Conservation (phyloP, 176 grass and related monocot species). For the Elaeis guineensis region DNA sequence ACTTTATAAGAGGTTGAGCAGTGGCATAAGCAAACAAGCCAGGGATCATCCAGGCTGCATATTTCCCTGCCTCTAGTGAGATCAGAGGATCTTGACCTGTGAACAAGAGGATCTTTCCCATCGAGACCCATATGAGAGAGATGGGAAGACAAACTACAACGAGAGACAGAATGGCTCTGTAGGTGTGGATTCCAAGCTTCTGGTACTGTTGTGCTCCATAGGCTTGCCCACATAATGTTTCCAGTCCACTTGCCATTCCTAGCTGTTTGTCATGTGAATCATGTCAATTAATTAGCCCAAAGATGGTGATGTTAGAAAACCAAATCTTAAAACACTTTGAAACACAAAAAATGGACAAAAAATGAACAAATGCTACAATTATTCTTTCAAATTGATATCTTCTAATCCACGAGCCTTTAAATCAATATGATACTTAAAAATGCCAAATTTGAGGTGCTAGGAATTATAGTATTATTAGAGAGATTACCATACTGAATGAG, state of each 20-base stretch:
- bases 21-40: conserved; percentile 61
- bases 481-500: too few species aligned
- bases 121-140: conserved; percentile 58
- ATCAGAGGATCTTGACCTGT: conserved; percentile 71
- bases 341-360: not conserved
- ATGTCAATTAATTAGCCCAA: not conserved
- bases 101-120: conserved; percentile 54
- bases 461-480: too few species aligned
- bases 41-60: conserved; percentile 72
- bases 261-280: conserved; percentile 31
- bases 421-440: too few species aligned
- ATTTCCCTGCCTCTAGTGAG: conserved; percentile 49
- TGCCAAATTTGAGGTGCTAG: too few species aligned
- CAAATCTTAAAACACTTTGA: not conserved
- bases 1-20: conserved; percentile 65
- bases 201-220: conserved; percentile 68
- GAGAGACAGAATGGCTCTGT: conserved; percentile 69
- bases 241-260: conserved; percentile 82
- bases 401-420: too few species aligned
- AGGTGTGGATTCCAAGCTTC: conserved; percentile 59
- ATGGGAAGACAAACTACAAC: conserved; percentile 50
- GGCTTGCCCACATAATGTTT: conserved; percentile 86
- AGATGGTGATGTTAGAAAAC: not conserved
- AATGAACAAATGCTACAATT: too few species aligned
- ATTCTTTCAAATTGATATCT: too few species aligned